Base-by-base conservation (phyloP, 1,284 basidiomycete genomes). In the Pascua sp. region DNA sequence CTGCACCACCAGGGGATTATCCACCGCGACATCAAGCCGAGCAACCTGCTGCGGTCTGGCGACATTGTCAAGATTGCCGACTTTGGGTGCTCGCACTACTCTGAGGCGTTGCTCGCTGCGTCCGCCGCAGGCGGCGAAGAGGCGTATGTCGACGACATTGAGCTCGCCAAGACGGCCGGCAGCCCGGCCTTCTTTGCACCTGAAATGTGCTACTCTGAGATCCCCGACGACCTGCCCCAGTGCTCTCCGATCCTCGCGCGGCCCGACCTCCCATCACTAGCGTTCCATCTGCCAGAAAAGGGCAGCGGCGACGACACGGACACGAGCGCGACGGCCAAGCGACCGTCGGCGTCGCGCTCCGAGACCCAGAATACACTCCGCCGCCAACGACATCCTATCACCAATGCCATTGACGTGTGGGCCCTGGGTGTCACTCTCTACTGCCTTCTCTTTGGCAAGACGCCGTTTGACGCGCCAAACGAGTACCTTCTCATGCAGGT, bases 361-460 rank as follows among this genome's bases (percentile, higher is more conserved):
- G 53, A 56, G 10, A 71, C 77, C 32, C 71, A 70, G 17, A 49
- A 57, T 1, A 67, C 67, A 1, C 48, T 66, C n/a, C 59, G 61
- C 10, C 55, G 61, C n/a, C 64, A 69, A 44, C 78, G 86, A 18
- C 86, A 86, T 3, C 82, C 83, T 1, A 89, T 98, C 62, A 95
- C 93, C 41, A 93, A 95, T 72, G 88, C 92, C 5, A 96, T 98
- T 72, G 96, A 99, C 70, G 85, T 98, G n/a, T 99, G 95, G 95
- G 94, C 96, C 0, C 83, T 99, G 9, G 96, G 96, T n/a, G 89
- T 98, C 40, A 98, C 96, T 1, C 80, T 98, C 12, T 98, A 93
- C 78, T 96, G 93, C 70, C 83, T 98, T 46, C 82, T 98, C 2
- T 98, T 97, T 67, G 96, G 92, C 24, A 80, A 79, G 53, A 83